A percentile compares a stretch with the other conserved stretches of the same genome.
phyloP scores from a whole-genome alignment of 129 eudicot genomes.

The Chrysanthemum lavandulifolium region DNA sequence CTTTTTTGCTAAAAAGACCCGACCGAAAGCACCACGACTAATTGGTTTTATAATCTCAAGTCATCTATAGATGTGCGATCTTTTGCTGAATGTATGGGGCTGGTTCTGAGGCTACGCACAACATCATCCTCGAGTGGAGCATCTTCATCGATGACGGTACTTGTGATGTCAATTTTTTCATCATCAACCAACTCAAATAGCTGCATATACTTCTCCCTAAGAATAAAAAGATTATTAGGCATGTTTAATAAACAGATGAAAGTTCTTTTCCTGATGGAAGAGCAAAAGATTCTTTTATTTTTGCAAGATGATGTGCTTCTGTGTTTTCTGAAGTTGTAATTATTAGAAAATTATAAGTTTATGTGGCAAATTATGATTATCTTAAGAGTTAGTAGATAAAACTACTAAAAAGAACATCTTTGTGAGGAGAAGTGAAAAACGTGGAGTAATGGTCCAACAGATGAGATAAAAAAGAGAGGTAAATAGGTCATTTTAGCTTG shows the following conservation, averaged over 20 bases:
- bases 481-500: no score
- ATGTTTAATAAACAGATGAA: constrained; percentile 11
- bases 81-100: constrained; percentile 82
- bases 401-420: no score
- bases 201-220: constrained; percentile 93
- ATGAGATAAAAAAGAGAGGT: no score
- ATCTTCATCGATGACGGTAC: constrained; percentile 91
- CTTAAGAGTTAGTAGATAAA: no score
- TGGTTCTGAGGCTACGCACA: constrained; percentile 87
- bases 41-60: constrained; percentile 98
- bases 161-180: constrained; percentile 77
- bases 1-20: constrained; percentile 92
- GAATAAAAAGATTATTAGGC: constrained; percentile 3
- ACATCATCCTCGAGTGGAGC: constrained; percentile 97
- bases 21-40: constrained; percentile 98
- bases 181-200: constrained; percentile 85
- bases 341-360: no score
- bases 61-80: constrained; percentile 96
- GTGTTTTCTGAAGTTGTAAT: no score
- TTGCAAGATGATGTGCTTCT: no score
- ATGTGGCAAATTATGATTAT: no score
- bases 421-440: no score
- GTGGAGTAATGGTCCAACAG: no score
- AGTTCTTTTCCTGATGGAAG: no score
- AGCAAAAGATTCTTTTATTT: no score